A percentile compares a stretch with the other conserved stretches of the same genome.
Conservation (phyloP, 306 rosid genomes). For the Glycine soja region DNA sequence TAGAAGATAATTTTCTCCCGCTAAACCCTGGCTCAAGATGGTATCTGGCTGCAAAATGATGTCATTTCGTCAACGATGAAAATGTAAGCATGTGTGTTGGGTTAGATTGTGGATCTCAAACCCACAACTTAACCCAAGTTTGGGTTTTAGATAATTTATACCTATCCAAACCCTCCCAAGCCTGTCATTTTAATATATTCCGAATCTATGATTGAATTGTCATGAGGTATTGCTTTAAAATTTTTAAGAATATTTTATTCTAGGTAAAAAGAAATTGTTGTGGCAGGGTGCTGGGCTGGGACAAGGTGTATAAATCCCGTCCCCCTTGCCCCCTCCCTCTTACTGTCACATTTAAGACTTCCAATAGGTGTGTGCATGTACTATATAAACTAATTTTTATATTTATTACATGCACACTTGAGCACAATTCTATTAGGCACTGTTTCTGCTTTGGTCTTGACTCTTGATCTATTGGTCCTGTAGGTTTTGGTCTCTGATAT, state of each 20-base stretch:
- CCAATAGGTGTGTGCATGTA: background rate
- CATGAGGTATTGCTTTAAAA: background rate
- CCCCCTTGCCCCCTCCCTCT: background rate
- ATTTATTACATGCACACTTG: background rate
- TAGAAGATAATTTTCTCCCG: too few species aligned
- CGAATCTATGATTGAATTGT: too few species aligned
- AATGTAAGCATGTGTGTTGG: too few species aligned
- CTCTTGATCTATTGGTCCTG: background rate
- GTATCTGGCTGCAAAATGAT: too few species aligned
- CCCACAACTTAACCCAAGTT: too few species aligned
- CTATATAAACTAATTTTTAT: background rate
- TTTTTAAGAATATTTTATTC: background rate
- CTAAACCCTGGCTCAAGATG: too few species aligned
- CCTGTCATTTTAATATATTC: too few species aligned
- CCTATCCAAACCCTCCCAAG: too few species aligned
- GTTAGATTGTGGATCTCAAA: too few species aligned
- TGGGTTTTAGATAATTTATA: too few species aligned
- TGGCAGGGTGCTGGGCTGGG: background rate
- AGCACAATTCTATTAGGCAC: too few species aligned
- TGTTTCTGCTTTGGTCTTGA: conserved; percentile 25
- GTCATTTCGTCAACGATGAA: too few species aligned
- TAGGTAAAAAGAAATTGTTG: background rate
- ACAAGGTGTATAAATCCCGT: background rate
- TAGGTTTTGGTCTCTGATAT: background rate
- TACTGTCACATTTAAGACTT: background rate